Conservation (phyloP, 495 filamentous ascomycete species). For the Penicillium tannophilum region DNA sequence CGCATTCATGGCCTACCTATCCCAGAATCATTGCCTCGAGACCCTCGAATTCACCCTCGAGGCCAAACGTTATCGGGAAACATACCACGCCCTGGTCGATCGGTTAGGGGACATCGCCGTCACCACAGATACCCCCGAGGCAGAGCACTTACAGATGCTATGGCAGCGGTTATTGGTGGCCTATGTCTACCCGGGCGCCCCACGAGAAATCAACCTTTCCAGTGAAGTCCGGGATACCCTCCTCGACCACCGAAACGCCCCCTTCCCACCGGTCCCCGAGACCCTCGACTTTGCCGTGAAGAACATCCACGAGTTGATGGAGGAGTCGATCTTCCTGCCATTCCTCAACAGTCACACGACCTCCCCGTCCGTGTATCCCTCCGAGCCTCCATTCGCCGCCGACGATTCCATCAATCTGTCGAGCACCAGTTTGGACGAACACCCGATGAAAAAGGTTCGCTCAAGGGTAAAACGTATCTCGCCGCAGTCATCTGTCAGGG, state of each 20-base stretch:
- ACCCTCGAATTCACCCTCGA: constrained; percentile 98
- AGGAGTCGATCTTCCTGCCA: constrained; percentile 75
- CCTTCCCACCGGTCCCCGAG: constrained; percentile 73
- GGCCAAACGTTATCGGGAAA: constrained; percentile 82
- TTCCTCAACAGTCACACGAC: constrained; percentile 44
- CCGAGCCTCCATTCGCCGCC: constrained; percentile 31
- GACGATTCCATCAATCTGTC: constrained; percentile 42
- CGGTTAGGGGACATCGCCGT: constrained; percentile 43
- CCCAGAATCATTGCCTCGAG: constrained; percentile 96
- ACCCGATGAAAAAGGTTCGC: constrained; percentile 34
- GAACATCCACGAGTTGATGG: constrained; percentile 94
- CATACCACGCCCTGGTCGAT: constrained; percentile 60
- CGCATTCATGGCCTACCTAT: constrained; percentile 96
- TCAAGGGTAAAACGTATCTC: constrained; percentile 44
- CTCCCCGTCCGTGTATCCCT: constrained; percentile 35
- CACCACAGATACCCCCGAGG: constrained; percentile 53
- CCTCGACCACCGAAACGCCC: constrained; percentile 60
- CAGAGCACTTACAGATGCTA: constrained; percentile 72
- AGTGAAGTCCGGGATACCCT: constrained; percentile 80
- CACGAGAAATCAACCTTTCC: constrained; percentile 91
- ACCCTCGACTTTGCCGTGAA: constrained; percentile 84
- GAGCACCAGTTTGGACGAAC: constrained; percentile 33
- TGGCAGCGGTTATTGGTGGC: constrained; percentile 61
- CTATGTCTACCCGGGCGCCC: constrained; percentile 64
- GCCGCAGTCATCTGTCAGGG: constrained; percentile 45